Evolutionary conservation across 2,329 filamentous ascomycete species (phyloP).

Genomic region (Exophiala aquamarina): DNA sequence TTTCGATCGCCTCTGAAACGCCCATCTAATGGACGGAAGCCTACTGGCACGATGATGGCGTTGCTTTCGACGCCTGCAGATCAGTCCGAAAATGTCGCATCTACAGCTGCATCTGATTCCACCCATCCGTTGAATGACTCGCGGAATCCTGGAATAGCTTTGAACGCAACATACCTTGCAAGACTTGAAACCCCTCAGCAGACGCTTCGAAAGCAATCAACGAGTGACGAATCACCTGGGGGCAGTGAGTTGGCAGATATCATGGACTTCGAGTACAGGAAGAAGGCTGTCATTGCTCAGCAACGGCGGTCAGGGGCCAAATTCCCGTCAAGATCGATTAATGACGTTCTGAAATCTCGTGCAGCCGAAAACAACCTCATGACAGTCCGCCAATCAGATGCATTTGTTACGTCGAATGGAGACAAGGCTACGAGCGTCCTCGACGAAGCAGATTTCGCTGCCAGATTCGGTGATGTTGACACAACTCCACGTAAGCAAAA

Average conservation of each 20-base stretch:
- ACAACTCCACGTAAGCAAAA: background rate
- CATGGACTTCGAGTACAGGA: slow-evolving; percentile 41
- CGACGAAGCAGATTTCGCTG: slow-evolving; percentile 4
- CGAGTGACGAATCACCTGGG: too few species aligned
- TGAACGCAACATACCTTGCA: too few species aligned
- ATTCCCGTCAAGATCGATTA: background rate
- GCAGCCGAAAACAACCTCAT: background rate
- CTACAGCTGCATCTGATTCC: too few species aligned
- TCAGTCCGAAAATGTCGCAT: too few species aligned
- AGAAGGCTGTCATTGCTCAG: slow-evolving; percentile 35
- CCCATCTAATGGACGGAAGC: background rate
- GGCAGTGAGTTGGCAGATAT: slow-evolving; percentile 31
- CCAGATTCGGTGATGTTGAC: slow-evolving; percentile 4
- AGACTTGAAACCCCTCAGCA: too few species aligned
- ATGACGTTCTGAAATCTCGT: slow-evolving; percentile 1
- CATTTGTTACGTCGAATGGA: background rate
- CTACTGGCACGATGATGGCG: too few species aligned
- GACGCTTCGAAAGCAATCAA: too few species aligned
- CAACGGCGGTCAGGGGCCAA: slow-evolving; percentile 22
- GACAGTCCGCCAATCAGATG: background rate
- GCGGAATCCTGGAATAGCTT: slow-evolving; percentile 9
- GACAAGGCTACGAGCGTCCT: background rate
- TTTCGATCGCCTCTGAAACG: slow-evolving; percentile 14
- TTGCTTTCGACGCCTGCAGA: too few species aligned
- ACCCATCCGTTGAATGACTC: too few species aligned